A percentile compares a stretch with the other conserved stretches of the same genome.
Evolutionary conservation across 1,284 basidiomycete species (phyloP).

Genomic region (Trichosporon asahii): DNA sequence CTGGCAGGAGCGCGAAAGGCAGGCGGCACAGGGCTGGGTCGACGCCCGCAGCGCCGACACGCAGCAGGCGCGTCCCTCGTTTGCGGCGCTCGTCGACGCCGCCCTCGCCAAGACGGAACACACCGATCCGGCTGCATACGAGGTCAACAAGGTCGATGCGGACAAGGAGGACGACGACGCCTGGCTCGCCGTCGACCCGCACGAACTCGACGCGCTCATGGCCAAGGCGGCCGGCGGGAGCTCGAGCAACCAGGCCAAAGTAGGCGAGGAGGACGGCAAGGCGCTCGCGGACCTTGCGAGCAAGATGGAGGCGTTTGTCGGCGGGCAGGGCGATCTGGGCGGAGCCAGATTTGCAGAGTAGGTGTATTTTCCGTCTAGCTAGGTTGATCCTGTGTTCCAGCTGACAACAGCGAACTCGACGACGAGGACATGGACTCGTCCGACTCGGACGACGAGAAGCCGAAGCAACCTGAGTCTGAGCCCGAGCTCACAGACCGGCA

Average conservation of each 20-base stretch:
- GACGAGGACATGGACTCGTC: constrained; percentile 53
- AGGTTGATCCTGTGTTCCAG: neutral
- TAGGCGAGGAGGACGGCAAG: constrained; percentile 61
- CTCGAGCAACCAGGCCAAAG: constrained; percentile 33
- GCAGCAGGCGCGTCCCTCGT: constrained; percentile 61
- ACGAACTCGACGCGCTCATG: constrained; percentile 50
- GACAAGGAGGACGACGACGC: constrained; percentile 44
- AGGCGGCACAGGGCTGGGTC: constrained; percentile 67
- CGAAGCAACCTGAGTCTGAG: constrained; percentile 8
- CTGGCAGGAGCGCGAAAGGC: constrained; percentile 69
- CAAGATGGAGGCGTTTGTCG: constrained; percentile 80
- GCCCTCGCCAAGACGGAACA: constrained; percentile 55
- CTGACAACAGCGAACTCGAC: constrained; percentile 40
- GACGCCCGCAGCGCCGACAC: constrained; percentile 39
- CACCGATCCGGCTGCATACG: constrained; percentile 13
- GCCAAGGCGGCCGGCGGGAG: constrained; percentile 26
- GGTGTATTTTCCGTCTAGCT: constrained; percentile 39
- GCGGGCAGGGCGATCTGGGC: constrained; percentile 78
- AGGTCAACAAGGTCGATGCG: constrained; percentile 6
- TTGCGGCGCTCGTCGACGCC: constrained; percentile 65
- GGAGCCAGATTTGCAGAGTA: constrained; percentile 86
- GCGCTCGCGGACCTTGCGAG: constrained; percentile 70
- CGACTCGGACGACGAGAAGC: constrained; percentile 30
- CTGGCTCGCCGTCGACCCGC: constrained; percentile 48
- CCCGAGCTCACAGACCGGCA: constrained; percentile 37